A percentile compares a stretch with the other conserved stretches of the same genome.
phyloP scores from a whole-genome alignment of 75 land plant genomes.

The Cunninghamia lanceolata region DNA sequence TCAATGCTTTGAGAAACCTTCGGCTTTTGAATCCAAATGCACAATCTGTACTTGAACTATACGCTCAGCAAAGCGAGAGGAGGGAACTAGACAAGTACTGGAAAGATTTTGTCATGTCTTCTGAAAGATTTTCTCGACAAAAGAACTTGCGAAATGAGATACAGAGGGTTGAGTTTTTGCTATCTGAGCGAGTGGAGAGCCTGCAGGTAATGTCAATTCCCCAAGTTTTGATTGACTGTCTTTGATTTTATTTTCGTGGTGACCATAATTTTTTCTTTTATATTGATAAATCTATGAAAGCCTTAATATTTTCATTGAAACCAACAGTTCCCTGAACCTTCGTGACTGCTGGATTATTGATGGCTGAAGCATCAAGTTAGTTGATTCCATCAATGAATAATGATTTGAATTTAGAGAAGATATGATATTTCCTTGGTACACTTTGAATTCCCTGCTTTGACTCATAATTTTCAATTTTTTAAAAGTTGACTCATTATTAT shows the following conservation, averaged over 20 bases:
- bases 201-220: neutral
- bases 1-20: neutral
- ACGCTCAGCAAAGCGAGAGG: neutral
- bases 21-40: constrained; percentile 10
- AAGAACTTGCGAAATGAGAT: neutral
- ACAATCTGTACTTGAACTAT: constrained; percentile 12
- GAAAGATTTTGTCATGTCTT: constrained; percentile 7
- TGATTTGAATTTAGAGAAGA: neutral
- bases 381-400: neutral
- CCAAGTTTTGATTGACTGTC: neutral
- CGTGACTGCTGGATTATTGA: neutral
- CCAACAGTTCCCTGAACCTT: neutral
- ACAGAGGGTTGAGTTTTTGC: constrained; percentile 6
- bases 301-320: neutral
- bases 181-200: neutral
- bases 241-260: neutral
- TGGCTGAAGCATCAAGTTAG: neutral
- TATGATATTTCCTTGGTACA: neutral
- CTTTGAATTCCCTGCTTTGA: neutral
- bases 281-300: neutral
- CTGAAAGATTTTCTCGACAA: constrained; percentile 7
- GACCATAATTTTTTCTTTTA: neutral
- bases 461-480: neutral
- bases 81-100: neutral
- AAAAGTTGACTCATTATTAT: neutral